Conservation (phyloP, 192 early-diverging fungal genomes). For the Podila epigama region DNA sequence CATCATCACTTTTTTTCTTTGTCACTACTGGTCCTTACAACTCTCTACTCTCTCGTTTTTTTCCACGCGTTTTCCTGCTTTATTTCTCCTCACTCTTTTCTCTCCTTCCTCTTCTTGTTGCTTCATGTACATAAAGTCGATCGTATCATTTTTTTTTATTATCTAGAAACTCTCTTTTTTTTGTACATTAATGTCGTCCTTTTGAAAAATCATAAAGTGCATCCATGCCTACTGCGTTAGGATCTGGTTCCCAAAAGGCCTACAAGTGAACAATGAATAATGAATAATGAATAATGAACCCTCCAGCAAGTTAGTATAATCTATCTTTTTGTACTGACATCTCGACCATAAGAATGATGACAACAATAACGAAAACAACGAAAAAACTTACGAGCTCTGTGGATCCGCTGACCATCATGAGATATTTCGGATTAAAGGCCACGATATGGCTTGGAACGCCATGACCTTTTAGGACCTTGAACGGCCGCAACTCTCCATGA, state of each 20-base stretch:
- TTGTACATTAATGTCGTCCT: slow-evolving; percentile 27
- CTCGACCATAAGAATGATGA: neutral
- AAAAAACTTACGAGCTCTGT: slow-evolving; percentile 68
- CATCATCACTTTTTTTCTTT: neutral
- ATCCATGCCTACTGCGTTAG: slow-evolving; percentile 26
- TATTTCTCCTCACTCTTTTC: no score
- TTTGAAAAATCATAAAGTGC: slow-evolving; percentile 40
- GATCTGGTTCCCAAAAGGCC: slow-evolving; percentile 49
- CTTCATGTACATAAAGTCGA: neutral
- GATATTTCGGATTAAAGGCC: slow-evolving; percentile 76
- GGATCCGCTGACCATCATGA: slow-evolving; percentile 76
- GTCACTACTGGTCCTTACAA: neutral
- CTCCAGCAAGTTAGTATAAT: neutral
- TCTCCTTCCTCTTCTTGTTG: neutral
- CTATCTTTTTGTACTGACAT: neutral
- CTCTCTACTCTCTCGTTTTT: no score
- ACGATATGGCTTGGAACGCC: slow-evolving; percentile 63
- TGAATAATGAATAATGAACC: neutral
- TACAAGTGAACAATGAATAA: neutral
- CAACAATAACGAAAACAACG: neutral
- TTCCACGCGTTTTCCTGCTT: no score
- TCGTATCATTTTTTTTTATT: neutral
- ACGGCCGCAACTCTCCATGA: slow-evolving; percentile 43
- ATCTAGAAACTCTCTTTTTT: no score
- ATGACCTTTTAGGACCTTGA: slow-evolving; percentile 55